These are phyloP conservation scores for Kwoniella newhampshirensis DNA, from an alignment of 768 basidiomycete species.

Conservation along the genomic window DNA sequence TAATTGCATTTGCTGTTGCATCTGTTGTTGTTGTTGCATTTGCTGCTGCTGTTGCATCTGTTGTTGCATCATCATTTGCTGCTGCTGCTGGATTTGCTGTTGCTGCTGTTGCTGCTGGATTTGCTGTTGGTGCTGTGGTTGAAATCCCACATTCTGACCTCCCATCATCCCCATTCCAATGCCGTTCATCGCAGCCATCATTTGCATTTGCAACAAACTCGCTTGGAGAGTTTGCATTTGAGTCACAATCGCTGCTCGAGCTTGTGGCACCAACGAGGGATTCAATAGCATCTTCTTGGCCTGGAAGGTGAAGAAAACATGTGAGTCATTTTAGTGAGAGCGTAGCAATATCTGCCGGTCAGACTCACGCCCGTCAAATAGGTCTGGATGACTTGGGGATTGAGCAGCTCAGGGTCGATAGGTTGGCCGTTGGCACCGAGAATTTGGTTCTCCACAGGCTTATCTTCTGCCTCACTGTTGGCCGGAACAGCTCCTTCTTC, in stretches of 20 bases:
- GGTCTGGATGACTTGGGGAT: constrained; percentile 39
- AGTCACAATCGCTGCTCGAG: constrained; percentile 19
- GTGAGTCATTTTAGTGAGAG: neutral
- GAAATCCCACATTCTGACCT: neutral
- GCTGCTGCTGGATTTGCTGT: constrained; percentile 4
- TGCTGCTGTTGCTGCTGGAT: constrained; percentile 14
- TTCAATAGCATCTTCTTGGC: constrained; percentile 41
- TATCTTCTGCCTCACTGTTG: constrained; percentile 11
- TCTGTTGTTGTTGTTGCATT: neutral
- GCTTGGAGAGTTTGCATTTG: constrained; percentile 37
- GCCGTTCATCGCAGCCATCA: constrained; percentile 28
- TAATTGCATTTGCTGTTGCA: neutral
- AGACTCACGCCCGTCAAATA: constrained; percentile 43
- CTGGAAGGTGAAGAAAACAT: constrained; percentile 35
- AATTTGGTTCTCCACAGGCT: constrained; percentile 8
- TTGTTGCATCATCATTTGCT: no score
- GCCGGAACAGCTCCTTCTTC: constrained; percentile 17
- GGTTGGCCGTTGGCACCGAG: constrained; percentile 26
- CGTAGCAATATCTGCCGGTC: neutral
- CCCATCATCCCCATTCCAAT: constrained; percentile 15
- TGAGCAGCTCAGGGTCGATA: constrained; percentile 40
- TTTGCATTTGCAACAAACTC: constrained; percentile 40
- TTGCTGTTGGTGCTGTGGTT: constrained; percentile 11
- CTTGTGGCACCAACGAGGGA: constrained; percentile 24
- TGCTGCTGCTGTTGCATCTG: no score